Conservation (phyloP, 305 asterid genomes). For the Fraxinus sp. region DNA sequence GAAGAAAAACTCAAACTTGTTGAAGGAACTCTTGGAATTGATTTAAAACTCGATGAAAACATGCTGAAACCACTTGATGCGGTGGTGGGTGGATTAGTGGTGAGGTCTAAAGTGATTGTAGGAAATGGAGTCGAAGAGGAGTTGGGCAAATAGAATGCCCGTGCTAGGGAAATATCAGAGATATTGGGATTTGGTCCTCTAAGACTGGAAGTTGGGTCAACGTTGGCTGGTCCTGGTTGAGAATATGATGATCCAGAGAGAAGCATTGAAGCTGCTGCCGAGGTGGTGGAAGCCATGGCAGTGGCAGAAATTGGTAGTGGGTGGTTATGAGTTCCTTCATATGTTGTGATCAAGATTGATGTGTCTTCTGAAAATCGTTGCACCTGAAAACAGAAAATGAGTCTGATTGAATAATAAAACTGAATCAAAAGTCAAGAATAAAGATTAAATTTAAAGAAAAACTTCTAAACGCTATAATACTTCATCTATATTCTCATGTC, state of each 20-base stretch:
- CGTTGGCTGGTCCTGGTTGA: conserved; percentile 30
- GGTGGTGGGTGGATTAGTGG: conserved; percentile 39
- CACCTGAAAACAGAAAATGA: conserved; percentile 39
- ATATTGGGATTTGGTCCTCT: conserved; percentile 28
- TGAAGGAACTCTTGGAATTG: conserved; percentile 37
- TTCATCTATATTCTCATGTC: neutral
- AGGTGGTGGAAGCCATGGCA: conserved; percentile 90
- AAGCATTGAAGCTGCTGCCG: conserved; percentile 93
- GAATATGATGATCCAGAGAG: conserved; percentile 70
- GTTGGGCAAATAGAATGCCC: conserved; percentile 33
- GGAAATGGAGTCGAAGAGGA: conserved; percentile 49
- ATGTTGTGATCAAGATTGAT: conserved; percentile 77
- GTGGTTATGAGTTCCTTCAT: conserved; percentile 86
- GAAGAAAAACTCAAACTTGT: conserved; percentile 53
- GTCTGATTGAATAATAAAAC: neutral
- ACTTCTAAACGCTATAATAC: neutral
- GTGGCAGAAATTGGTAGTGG: conserved; percentile 77
- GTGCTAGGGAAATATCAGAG: conserved; percentile 26
- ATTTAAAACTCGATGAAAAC: conserved; percentile 37
- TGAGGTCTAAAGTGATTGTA: conserved; percentile 81
- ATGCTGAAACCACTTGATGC: conserved; percentile 36
- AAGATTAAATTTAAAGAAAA: neutral
- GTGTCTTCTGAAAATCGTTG: conserved; percentile 69
- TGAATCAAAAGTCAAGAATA: neutral
- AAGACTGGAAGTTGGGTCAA: conserved; percentile 22